These are phyloP conservation scores for Cladophialophora yegresii DNA, from an alignment of 2,329 filamentous ascomycete species.

Conservation along the genomic window DNA sequence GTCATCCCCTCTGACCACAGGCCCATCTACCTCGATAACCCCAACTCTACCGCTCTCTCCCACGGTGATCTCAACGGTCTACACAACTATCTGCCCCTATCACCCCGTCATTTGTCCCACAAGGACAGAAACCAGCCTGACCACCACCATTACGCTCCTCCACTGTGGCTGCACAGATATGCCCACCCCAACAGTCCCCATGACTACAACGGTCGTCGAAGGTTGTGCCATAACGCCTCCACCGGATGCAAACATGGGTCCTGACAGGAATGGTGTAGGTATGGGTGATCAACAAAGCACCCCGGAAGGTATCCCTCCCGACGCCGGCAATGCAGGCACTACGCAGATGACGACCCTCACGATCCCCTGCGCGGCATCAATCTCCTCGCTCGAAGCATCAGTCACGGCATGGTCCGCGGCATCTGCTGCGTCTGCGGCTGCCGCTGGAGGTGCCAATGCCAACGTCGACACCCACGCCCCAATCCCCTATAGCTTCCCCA, in stretches of 20 bases:
- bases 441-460: not conserved
- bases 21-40: not conserved
- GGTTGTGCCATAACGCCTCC: not conserved
- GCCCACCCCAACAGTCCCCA: constrained; percentile 24
- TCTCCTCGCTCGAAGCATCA: constrained; percentile 15
- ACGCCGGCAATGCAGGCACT: not conserved
- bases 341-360: constrained; percentile 25
- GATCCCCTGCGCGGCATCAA: constrained; percentile 24
- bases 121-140: constrained; percentile 20
- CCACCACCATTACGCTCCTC: constrained; percentile 29
- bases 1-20: not conserved
- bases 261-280: not conserved
- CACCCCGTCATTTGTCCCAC: constrained; percentile 18
- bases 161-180: constrained; percentile 33
- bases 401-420: constrained; percentile 14
- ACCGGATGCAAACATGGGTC: not conserved
- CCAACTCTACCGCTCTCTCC: constrained; percentile 12
- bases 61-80: constrained; percentile 31
- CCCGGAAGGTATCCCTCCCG: not conserved
- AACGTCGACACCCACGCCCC: not conserved
- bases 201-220: constrained; percentile 28
- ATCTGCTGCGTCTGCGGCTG: not conserved
- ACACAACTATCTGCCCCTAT: constrained; percentile 26
- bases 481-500: constrained; percentile 19
- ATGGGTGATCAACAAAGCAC: not conserved